Base-by-base conservation (phyloP, 2,329 filamentous ascomycete genomes). In the Atkinsonella texensis region DNA sequence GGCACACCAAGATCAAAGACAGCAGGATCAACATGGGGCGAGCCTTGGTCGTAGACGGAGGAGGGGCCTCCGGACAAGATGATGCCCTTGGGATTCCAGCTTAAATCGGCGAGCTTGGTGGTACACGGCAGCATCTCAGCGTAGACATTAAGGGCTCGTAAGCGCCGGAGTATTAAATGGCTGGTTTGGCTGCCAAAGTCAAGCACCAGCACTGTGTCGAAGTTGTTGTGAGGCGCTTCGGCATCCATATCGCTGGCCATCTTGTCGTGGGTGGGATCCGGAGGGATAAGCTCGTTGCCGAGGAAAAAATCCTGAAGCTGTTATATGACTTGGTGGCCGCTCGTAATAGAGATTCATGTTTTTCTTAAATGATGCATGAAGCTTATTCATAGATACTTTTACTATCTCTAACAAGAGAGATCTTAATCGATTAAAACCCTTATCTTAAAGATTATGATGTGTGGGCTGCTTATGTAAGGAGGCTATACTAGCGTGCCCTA, bases 81-180 rank as follows among this genome's bases (percentile, higher is more conserved):
- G 57, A 97, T 82, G 59, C 90, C 91, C 64, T 85, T 86, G 18
- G 91, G 91, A 64, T 82, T 88, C 73, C 79, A 95, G 45, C 74
- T 65, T 32, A 95, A 76, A 54, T 93, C 86, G 7, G 79, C 73
- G 20, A 95, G 70, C 73, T 90, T 90, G 60, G 85, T 82, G 49
- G 84, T 93, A 70, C 89, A 95, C 31, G 87, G 86, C 42, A 94
- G 80, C 83, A 95, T 86, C 72, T 95, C 89, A 56, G 81, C 82
- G 74, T 87, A 95, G 28, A 59, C 53, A 42, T 18, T 42, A 23
- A 51, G 42, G 40, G 85, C 81, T 58, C 87, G 79, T 32, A 91
- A 75, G 40, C 86, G 80, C 51, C 86, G 75, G 13, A 81, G 81
- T 63, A 89, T 88, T 46, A 89, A 72, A 66, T 89, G 84, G 33